Conservation (phyloP, 2,329 filamentous ascomycete genomes). For the Neopestalotiopsis sp. region DNA sequence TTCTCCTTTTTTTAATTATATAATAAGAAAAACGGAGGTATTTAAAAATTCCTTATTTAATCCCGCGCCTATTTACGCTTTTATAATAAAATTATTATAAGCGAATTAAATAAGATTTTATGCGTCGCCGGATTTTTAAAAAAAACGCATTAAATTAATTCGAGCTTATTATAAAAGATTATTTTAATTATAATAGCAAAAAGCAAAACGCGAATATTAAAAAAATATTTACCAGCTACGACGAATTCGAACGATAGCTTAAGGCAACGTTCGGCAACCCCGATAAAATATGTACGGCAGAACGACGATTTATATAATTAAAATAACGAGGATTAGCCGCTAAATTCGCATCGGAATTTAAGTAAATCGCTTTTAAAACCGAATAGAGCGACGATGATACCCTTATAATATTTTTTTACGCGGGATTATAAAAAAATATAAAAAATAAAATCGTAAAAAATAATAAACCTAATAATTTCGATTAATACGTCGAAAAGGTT, state of each 20-base stretch:
- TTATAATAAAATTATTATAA: not conserved
- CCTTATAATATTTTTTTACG: not conserved
- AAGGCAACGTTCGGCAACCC: not conserved
- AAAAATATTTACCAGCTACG: not conserved
- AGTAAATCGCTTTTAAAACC: not conserved
- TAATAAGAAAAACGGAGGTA: not conserved
- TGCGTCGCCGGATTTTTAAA: not conserved
- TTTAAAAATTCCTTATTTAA: slow-evolving; percentile 7
- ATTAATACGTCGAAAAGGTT: not conserved
- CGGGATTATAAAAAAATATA: not conserved
- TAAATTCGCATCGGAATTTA: not conserved
- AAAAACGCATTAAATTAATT: not conserved
- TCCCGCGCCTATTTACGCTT: not conserved
- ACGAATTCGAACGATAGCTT: slow-evolving; percentile 2
- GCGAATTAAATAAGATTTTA: not conserved
- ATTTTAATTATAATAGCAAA: not conserved
- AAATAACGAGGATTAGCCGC: not conserved
- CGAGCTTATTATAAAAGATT: not conserved
- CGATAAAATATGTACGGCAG: not conserved
- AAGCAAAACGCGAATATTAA: not conserved
- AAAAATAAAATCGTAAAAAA: not conserved
- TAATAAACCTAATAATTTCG: not conserved
- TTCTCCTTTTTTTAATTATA: not conserved
- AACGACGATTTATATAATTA: not conserved
- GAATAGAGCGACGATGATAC: not conserved